These are phyloP conservation scores for Lactarius indigo DNA, from an alignment of 768 basidiomycete genomes.

Conservation along the genomic window DNA sequence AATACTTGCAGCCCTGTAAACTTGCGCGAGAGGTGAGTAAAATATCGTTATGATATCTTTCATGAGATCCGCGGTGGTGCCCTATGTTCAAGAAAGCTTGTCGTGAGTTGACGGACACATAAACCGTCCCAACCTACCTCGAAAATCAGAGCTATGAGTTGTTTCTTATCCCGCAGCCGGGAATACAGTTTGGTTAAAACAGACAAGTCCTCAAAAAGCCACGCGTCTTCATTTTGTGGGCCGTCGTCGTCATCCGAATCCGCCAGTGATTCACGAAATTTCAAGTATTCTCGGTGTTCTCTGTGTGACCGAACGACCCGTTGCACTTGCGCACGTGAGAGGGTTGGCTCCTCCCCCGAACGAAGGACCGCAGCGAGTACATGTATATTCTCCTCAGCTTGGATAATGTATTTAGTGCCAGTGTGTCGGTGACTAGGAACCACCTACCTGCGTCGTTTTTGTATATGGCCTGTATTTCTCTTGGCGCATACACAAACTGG, in stretches of 20 bases:
- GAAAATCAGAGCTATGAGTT: slow-evolving; percentile 89
- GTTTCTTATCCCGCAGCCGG: slow-evolving; percentile 81
- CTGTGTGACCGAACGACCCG: slow-evolving; percentile 73
- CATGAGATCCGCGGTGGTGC: slow-evolving; percentile 88
- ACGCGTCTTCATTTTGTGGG: slow-evolving; percentile 90
- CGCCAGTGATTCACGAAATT: slow-evolving; percentile 50
- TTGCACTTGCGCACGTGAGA: slow-evolving; percentile 76
- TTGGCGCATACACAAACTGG: slow-evolving; percentile 80
- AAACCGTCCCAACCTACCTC: slow-evolving; percentile 55
- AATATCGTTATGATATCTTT: slow-evolving; percentile 99
- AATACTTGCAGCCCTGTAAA: slow-evolving; percentile 96
- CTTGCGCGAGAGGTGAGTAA: slow-evolving; percentile 93
- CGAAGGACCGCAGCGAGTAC: slow-evolving; percentile 78
- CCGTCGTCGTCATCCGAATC: slow-evolving; percentile 95
- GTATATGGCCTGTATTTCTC: slow-evolving; percentile 82
- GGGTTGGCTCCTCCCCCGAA: slow-evolving; percentile 66
- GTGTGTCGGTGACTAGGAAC: not conserved
- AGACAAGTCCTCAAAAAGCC: slow-evolving; percentile 91
- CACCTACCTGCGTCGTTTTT: slow-evolving; percentile 73
- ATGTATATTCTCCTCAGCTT: slow-evolving; percentile 67
- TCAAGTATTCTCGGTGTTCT: slow-evolving; percentile 75
- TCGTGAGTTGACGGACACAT: not conserved
- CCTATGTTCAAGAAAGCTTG: slow-evolving; percentile 44
- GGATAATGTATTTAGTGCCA: slow-evolving; percentile 1
- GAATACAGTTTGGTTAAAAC: slow-evolving; percentile 77